A percentile compares a stretch with the other conserved stretches of the same genome.
phyloP scores from a whole-genome alignment of 2,329 filamentous ascomycete genomes.

The Fusarium avenaceum region DNA sequence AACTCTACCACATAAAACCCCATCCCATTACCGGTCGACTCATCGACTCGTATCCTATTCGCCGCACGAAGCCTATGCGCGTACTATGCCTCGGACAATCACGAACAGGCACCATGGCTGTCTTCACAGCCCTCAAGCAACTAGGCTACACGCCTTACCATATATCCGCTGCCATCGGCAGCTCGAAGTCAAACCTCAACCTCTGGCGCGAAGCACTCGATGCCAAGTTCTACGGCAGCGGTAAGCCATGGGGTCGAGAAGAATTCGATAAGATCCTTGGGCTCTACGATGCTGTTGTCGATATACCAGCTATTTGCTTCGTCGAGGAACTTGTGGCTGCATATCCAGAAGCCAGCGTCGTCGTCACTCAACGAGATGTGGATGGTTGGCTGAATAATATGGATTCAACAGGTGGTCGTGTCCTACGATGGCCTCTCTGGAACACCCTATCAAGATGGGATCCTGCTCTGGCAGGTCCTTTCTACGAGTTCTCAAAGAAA shows the following conservation, averaged over 20 bases:
- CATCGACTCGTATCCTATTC: slow-evolving; percentile 32
- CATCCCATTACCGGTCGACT: slow-evolving; percentile 33
- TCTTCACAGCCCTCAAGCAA: slow-evolving; percentile 22
- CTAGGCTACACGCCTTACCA: slow-evolving; percentile 38
- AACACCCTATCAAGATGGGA: slow-evolving; percentile 30
- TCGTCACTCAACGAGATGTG: slow-evolving; percentile 25
- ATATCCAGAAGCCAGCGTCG: slow-evolving; percentile 37
- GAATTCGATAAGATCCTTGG: slow-evolving; percentile 40
- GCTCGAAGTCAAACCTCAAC: slow-evolving; percentile 20
- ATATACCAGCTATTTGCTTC: slow-evolving; percentile 36
- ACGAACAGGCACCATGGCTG: slow-evolving; percentile 16
- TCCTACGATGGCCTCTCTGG: slow-evolving; percentile 39
- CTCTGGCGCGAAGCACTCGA: slow-evolving; percentile 42
- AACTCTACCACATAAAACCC: slow-evolving; percentile 29
- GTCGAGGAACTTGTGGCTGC: slow-evolving; percentile 35
- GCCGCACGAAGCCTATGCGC: slow-evolving; percentile 33
- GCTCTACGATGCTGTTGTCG: slow-evolving; percentile 19
- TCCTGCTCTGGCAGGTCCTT: slow-evolving; percentile 10
- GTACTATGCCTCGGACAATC: slow-evolving; percentile 39
- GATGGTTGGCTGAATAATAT: slow-evolving; percentile 34
- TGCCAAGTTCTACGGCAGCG: slow-evolving; percentile 33
- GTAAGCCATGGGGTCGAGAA: slow-evolving; percentile 29
- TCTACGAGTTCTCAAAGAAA: slow-evolving; percentile 35
- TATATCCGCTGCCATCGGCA: slow-evolving; percentile 17
- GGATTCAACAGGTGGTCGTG: slow-evolving; percentile 24